Evolutionary conservation across 2,329 filamentous ascomycete species (phyloP), one percentile per base, ranked within the genome.

Genomic region (Myrmaecium sp.): DNA sequence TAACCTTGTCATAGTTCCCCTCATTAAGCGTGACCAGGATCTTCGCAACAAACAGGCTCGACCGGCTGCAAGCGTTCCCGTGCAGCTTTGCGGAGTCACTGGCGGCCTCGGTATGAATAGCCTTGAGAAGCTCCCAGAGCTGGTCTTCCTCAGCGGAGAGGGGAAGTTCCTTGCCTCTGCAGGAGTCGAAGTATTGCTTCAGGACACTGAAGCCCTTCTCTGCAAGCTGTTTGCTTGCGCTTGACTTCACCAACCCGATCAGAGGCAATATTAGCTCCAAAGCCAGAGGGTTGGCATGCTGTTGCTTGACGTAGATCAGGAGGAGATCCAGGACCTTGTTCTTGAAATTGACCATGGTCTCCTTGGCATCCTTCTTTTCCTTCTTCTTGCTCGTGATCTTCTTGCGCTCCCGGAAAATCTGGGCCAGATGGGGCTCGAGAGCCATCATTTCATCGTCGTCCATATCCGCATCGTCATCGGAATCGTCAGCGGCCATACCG

Each of bases 381-480:
- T 84, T 79, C 56, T 84, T 89, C 2, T 43, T 44, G 19, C 37
- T 38, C 10, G 60, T 57, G 10, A 58, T 59, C 48, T 81, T 74
- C 36, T 68, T 69, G 25, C 74, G 72, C 37, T 84, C 74, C 37
- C 74, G 72, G 62, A 95, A 91, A 34, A 94, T 81, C 35, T 80
- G 79, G 26, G 74, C 70, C 4, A 98, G 69, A 44, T 86, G 76
- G 7, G 68, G 67, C 42, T 95, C 86, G 10, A 95, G 60, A 3
- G 74, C 74, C 55, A 93, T 74, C 89, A 95, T 95, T 46, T 93
- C 77, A 11, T 86, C 83, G 53, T 95, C 86, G 33, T 82, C 77
- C 83, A 98, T 93, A 51, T 93, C 81, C 3, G 68, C 72, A 33
- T 64, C 64, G 14, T 67, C 68, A 13, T 60, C 55, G 32, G 77